phyloP scores from a whole-genome alignment of 2,329 filamentous ascomycete species.

The Xylariaceae sp. region DNA sequence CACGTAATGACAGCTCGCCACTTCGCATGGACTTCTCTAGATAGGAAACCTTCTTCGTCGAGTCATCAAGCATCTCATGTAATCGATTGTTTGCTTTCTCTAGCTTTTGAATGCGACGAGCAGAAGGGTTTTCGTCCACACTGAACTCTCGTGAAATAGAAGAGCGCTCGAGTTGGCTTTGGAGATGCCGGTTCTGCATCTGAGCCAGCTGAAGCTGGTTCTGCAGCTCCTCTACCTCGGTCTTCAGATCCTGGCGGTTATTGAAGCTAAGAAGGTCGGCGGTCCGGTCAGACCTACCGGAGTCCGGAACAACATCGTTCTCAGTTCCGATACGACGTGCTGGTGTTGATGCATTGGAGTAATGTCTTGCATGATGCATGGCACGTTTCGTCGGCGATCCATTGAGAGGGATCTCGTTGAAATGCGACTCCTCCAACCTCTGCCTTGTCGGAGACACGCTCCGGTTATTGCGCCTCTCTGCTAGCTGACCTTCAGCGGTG shows the following conservation, averaged over 20 bases:
- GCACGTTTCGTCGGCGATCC: constrained; percentile 64
- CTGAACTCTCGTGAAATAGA: constrained; percentile 56
- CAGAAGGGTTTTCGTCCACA: constrained; percentile 70
- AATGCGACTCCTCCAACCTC: constrained; percentile 79
- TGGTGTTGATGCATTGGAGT: constrained; percentile 73
- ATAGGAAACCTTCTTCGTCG: constrained; percentile 82
- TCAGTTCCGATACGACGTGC: constrained; percentile 64
- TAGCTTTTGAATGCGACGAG: constrained; percentile 79
- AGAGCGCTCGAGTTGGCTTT: constrained; percentile 72
- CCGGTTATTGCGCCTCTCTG: constrained; percentile 68
- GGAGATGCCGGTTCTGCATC: constrained; percentile 91
- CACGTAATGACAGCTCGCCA: constrained; percentile 81
- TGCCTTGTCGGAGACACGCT: constrained; percentile 67
- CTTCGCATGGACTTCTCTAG: constrained; percentile 81
- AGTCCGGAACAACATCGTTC: constrained; percentile 61
- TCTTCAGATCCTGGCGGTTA: constrained; percentile 82
- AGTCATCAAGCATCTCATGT: constrained; percentile 93
- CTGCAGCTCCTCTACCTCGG: constrained; percentile 85
- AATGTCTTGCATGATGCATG: constrained; percentile 50
- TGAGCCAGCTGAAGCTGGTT: constrained; percentile 90
- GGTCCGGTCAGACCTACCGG: constrained; percentile 76
- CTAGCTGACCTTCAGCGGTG: constrained; percentile 77
- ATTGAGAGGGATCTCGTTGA: constrained; percentile 69
- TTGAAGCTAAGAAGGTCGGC: constrained; percentile 79
- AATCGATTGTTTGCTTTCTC: constrained; percentile 87